Conservation (phyloP, 1,284 basidiomycete genomes). For the Cutaneotrichosporon spelunceum region DNA sequence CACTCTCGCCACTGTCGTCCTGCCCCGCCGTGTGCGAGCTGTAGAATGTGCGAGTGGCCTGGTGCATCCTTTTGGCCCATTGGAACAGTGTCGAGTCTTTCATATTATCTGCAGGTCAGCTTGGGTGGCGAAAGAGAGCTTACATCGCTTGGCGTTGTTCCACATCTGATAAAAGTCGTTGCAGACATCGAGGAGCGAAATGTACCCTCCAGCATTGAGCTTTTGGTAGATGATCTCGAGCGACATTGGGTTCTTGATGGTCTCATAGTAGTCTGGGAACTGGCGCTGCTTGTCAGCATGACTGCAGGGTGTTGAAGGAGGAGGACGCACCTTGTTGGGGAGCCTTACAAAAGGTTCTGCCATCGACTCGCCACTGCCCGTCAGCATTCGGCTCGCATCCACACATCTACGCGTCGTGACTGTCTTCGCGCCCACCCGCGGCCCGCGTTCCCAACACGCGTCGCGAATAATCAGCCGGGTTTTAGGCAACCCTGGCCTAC, state of each 20-base stretch:
- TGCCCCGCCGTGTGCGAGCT: slow-evolving; percentile 18
- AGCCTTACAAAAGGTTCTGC: slow-evolving; percentile 45
- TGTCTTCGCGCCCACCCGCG: slow-evolving; percentile 4
- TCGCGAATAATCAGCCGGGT: background rate
- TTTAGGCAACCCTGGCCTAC: slow-evolving; percentile 4
- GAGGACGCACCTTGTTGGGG: slow-evolving; percentile 40
- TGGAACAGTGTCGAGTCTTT: slow-evolving; percentile 48
- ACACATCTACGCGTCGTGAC: slow-evolving; percentile 3
- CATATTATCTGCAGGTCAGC: slow-evolving; percentile 40
- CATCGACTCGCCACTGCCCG: slow-evolving; percentile 37
- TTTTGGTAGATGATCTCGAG: slow-evolving; percentile 42
- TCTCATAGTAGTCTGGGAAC: slow-evolving; percentile 49
- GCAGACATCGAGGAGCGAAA: slow-evolving; percentile 37
- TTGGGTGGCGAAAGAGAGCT: slow-evolving; percentile 12
- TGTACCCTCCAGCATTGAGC: slow-evolving; percentile 34
- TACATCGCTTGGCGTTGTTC: slow-evolving; percentile 49
- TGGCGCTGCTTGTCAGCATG: slow-evolving; percentile 29
- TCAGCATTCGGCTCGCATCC: slow-evolving; percentile 12
- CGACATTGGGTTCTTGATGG: slow-evolving; percentile 48
- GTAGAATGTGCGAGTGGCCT: slow-evolving; percentile 41
- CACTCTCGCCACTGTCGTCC: slow-evolving; percentile 24
- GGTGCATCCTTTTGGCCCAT: slow-evolving; percentile 49
- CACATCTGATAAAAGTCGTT: slow-evolving; percentile 46
- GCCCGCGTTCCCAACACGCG: background rate
- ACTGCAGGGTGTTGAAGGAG: background rate